Evolutionary conservation across 306 rosid genomes (phyloP), one percentile per base, ranked within the genome.

Genomic region (Styphnolobium japonicum): DNA sequence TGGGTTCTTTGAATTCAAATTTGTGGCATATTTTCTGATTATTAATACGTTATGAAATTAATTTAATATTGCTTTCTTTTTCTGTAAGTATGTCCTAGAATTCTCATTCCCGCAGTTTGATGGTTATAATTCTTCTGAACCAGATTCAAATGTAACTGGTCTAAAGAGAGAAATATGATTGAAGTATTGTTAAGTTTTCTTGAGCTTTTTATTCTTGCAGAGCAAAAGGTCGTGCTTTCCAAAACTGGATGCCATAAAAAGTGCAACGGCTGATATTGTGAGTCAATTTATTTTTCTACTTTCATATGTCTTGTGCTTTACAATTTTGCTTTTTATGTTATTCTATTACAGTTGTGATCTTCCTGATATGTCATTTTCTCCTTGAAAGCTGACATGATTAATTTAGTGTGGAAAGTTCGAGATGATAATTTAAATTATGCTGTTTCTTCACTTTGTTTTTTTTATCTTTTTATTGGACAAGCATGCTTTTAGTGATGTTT

Each of bases 201-300:
- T 75, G 75, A 22, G 27, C 37, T 33, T 69, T 62, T 40, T 27
- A 71, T 82, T 76, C 27, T 82, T 91, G 85, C 86, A 96, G 99
- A 87, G 98, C 83, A 93, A 93, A 70, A 93, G 97, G 46, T 6
- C 89, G 1, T 93, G 94, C 89, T 90, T 51, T 87, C 98, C 99
- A 5, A 93, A 89, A 79, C 65, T 96, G 82, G 92, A 96, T 73
- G 96, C 98, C 58, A 91, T 96, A 77, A 93, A 91, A 80, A 85
- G 88, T 83, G 92, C 98, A 46, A 81, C 98, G 0, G 96, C 94
- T 52, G 99, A 96, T 79, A 82, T 91, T 83, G 99, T 96, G 85
- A 96, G 99, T 87, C 80, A 5, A n/a, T 71, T 74, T 85, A n/a
- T 37, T 48, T 58, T 62, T 73, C 15, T 40, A 22, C 62, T 5